Conservation (phyloP, 148 eudicot species). For the Rhododendron ferrugineum region DNA sequence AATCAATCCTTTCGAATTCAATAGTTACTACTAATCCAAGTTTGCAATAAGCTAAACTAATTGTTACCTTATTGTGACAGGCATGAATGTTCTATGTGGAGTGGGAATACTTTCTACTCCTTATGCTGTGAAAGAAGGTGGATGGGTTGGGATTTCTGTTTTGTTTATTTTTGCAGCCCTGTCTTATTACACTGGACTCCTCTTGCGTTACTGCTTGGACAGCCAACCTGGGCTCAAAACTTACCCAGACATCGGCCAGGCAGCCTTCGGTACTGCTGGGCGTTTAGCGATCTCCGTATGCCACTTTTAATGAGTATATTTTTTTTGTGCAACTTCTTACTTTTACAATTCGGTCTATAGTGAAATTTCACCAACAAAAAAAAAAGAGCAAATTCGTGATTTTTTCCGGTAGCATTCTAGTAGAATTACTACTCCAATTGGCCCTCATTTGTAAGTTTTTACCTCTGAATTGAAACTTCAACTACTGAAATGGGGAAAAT, state of each 20-base stretch:
- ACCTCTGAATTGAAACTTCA: not conserved
- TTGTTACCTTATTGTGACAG: conserved; percentile 22
- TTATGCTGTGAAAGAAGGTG: conserved; percentile 85
- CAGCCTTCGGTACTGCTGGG: conserved; percentile 85
- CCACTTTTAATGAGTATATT: not conserved
- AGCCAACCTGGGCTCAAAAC: conserved; percentile 91
- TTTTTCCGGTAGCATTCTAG: not conserved
- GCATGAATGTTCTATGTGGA: conserved; percentile 95
- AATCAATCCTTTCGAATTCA: not conserved
- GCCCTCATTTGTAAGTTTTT: not conserved
- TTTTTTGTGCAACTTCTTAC: not conserved
- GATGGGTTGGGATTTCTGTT: conserved; percentile 75
- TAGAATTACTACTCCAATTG: not conserved
- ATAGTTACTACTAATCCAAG: not conserved
- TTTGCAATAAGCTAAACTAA: not conserved
- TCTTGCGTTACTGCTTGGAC: conserved; percentile 78
- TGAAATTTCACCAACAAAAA: not conserved
- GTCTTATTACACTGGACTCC: conserved; percentile 91
- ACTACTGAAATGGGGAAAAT: not conserved
- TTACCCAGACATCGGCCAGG: conserved; percentile 97
- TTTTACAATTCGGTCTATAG: not conserved
- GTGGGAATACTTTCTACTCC: conserved; percentile 94
- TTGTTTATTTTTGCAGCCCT: conserved; percentile 71
- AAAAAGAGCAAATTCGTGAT: not conserved
- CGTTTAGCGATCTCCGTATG: conserved; percentile 75